Base-by-base conservation (phyloP, 2,329 filamentous ascomycete genomes). In the Cercospora sesami region DNA sequence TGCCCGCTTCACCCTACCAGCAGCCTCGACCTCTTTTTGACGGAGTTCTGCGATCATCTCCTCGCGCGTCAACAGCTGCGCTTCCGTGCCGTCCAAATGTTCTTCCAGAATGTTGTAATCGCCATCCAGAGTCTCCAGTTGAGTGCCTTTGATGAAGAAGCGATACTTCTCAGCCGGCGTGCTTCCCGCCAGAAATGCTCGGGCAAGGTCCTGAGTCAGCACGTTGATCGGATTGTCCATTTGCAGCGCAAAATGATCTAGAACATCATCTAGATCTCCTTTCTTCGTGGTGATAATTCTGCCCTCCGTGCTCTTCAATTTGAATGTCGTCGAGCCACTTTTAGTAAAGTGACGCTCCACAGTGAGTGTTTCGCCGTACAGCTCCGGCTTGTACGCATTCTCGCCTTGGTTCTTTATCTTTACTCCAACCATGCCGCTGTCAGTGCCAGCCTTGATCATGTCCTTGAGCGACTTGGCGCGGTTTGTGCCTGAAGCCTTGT, bases 171-270 rank as follows among this genome's bases (percentile, higher is more conserved):
- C 89, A 3, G 87, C 83, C 0, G 93, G 87, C 2, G 89, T 91
- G 12, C 95, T 94, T 39, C 90, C 87, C 76, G 94, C 96, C 53
- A 99, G 85, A 75, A 99, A 99, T 67, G 96, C 91, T 10, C 95
- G 89, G 10, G 95, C 95, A 79, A 94, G 93, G 77, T 99, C 95
- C 79, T 99, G 95, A 0, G 94, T 97, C 18, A 99, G 85, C 6
- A 98, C 91, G 68, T 96, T 98, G 82, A 99, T 90, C 0, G 95
- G 95, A 74, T 99, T 99, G 77, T 98, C 94, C 66, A 99, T 93
- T 78, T 98, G 94, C 51, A 99, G 83, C 51, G 91, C 92, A 78
- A 93, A 98, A 78, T 92, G 96, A 78, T 99, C 95, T 51, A 93
- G 90, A 59, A 99, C 94, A 72, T 97, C 92, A 72, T 97, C 94